phyloP scores from a whole-genome alignment of 768 basidiomycete genomes.

The Dacryopinax primogenitus region DNA sequence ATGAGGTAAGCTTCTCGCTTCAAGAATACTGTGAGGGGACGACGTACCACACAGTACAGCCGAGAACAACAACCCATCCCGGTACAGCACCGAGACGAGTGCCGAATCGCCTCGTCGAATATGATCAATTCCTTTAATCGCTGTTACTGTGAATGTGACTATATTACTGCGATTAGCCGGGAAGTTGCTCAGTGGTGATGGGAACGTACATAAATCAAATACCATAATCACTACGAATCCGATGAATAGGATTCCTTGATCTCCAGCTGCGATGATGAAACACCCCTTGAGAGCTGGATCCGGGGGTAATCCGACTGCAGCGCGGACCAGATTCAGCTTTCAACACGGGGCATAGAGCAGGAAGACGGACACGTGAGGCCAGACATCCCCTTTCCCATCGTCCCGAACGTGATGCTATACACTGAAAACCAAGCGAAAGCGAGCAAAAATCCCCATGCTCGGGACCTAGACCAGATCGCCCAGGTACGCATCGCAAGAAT shows the following conservation, averaged over 20 bases:
- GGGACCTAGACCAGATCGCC: constrained; percentile 14
- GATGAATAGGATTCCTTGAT: background rate
- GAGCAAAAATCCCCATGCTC: background rate
- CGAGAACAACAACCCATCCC: background rate
- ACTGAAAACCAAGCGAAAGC: background rate
- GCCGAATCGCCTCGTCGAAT: background rate
- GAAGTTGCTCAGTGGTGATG: background rate
- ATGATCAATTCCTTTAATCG: background rate
- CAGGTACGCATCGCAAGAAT: constrained; percentile 15
- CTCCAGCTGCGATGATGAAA: background rate
- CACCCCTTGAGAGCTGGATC: background rate
- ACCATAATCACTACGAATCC: background rate
- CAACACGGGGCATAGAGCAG: background rate
- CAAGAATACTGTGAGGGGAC: background rate
- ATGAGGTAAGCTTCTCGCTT: background rate
- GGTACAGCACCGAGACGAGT: background rate
- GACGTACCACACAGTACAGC: background rate
- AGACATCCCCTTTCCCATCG: background rate
- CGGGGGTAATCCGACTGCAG: background rate
- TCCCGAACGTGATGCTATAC: background rate
- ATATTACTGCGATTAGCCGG: background rate
- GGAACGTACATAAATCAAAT: background rate
- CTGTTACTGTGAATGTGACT: background rate
- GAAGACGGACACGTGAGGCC: background rate
- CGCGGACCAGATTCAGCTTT: background rate